These are phyloP conservation scores for Clitopilus passeckerianus DNA, from an alignment of 768 basidiomycete species.

Conservation along the genomic window DNA sequence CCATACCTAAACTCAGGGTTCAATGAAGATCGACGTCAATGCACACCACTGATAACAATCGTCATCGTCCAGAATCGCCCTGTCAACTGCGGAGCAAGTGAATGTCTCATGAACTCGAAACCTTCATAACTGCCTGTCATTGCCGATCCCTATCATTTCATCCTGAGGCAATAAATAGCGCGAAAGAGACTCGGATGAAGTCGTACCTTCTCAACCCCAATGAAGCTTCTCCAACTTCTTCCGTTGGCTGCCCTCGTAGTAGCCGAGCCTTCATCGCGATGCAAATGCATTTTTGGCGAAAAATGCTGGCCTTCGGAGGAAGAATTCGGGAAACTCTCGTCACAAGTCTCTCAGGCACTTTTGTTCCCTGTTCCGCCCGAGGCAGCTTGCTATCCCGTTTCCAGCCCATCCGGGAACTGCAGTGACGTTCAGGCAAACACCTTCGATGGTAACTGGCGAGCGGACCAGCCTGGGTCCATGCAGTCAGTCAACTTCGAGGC, in stretches of 20 bases:
- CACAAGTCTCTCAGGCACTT: neutral
- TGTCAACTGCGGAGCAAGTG: too few relatives aligned
- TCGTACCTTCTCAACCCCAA: too few relatives aligned
- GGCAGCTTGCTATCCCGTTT: neutral
- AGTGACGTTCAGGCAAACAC: slow-evolving; percentile 1
- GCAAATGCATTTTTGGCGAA: slow-evolving; percentile 34
- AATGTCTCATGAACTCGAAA: too few relatives aligned
- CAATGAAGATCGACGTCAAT: too few relatives aligned
- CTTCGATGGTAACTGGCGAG: slow-evolving; percentile 3
- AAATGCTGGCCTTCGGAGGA: neutral
- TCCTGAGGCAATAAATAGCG: too few relatives aligned
- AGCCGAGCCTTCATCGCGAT: slow-evolving; percentile 4
- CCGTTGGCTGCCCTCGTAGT: neutral
- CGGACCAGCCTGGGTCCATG: slow-evolving; percentile 7
- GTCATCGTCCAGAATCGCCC: too few relatives aligned
- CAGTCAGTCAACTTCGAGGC: slow-evolving; percentile 8
- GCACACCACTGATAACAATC: too few relatives aligned
- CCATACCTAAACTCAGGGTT: too few relatives aligned
- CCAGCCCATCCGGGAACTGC: slow-evolving; percentile 1
- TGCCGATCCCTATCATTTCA: too few relatives aligned
- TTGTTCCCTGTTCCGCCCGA: neutral
- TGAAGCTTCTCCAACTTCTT: neutral
- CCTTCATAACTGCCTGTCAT: too few relatives aligned
- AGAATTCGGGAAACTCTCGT: neutral
- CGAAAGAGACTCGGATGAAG: too few relatives aligned